These are phyloP conservation scores for Furcasterigmium sp. DNA, from an alignment of 2,329 filamentous ascomycete species.

Conservation along the genomic window DNA sequence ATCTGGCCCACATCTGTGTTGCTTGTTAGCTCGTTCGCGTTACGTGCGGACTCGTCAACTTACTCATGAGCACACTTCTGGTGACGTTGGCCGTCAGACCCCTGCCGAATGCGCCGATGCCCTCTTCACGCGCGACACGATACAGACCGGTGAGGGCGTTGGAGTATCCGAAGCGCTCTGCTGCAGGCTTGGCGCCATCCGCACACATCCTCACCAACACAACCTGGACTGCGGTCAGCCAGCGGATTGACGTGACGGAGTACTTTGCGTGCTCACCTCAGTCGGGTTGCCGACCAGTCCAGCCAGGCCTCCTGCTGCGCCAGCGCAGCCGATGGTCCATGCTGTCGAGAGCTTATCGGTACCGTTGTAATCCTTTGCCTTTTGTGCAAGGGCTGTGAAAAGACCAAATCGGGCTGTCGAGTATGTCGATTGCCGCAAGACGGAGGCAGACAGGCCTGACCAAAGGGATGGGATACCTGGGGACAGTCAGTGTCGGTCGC, in stretches of 20 bases:
- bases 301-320: constrained; percentile 32
- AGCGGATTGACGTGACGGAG: background rate
- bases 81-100: constrained; percentile 33
- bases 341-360: constrained; percentile 22
- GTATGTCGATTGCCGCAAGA: constrained; percentile 37
- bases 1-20: constrained; percentile 35
- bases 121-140: constrained; percentile 31
- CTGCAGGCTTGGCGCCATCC: constrained; percentile 31
- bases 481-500: background rate
- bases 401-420: constrained; percentile 39
- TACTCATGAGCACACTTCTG: constrained; percentile 38
- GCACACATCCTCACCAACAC: constrained; percentile 40
- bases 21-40: constrained; percentile 8
- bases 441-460: constrained; percentile 36
- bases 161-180: constrained; percentile 29
- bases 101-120: constrained; percentile 28
- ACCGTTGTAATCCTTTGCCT: constrained; percentile 19
- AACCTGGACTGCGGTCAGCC: constrained; percentile 14
- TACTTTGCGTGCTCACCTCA: constrained; percentile 18
- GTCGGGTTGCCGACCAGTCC: constrained; percentile 40
- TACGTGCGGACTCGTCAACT: constrained; percentile 10
- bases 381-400: constrained; percentile 28
- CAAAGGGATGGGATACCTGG: constrained; percentile 34
- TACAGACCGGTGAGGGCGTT: constrained; percentile 29
- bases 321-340: constrained; percentile 31